Evolutionary conservation across 441 rosid genomes (phyloP).

Genomic region (Erodium chrysanthum): DNA sequence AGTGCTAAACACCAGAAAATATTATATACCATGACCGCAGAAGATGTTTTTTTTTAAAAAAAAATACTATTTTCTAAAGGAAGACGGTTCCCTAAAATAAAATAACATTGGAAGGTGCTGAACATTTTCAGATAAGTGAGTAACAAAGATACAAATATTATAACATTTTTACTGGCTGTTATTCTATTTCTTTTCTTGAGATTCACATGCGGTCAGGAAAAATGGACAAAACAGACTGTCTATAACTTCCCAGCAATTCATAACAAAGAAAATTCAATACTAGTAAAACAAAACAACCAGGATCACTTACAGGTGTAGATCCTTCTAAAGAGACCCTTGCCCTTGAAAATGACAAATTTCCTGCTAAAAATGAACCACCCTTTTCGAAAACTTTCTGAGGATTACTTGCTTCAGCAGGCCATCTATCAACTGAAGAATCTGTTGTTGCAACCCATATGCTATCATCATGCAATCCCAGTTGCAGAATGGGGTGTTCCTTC

Average conservation of each 20-base stretch:
- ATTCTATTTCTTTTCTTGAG: background rate
- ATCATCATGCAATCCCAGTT: constrained; percentile 84
- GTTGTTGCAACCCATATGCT: constrained; percentile 93
- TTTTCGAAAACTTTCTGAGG: constrained; percentile 70
- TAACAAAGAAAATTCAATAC: background rate
- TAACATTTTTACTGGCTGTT: background rate
- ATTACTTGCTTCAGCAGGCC: constrained; percentile 88
- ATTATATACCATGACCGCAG: background rate
- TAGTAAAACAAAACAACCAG: background rate
- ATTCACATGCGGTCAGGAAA: background rate
- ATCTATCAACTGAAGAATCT: constrained; percentile 76
- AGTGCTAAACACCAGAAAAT: constrained; percentile 4
- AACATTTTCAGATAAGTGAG: background rate
- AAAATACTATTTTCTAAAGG: background rate
- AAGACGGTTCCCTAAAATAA: background rate
- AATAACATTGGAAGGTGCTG: background rate
- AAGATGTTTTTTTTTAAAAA: background rate
- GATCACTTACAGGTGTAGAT: constrained; percentile 67
- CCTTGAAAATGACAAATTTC: constrained; percentile 93
- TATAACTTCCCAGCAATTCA: background rate
- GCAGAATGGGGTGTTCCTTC: constrained; percentile 82
- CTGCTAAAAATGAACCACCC: constrained; percentile 95
- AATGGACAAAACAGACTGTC: background rate
- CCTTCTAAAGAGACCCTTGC: constrained; percentile 97
- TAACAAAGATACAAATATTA: background rate